These are phyloP conservation scores for Dendryphion nanum DNA, from an alignment of 2,329 filamentous ascomycete species.

Conservation along the genomic window DNA sequence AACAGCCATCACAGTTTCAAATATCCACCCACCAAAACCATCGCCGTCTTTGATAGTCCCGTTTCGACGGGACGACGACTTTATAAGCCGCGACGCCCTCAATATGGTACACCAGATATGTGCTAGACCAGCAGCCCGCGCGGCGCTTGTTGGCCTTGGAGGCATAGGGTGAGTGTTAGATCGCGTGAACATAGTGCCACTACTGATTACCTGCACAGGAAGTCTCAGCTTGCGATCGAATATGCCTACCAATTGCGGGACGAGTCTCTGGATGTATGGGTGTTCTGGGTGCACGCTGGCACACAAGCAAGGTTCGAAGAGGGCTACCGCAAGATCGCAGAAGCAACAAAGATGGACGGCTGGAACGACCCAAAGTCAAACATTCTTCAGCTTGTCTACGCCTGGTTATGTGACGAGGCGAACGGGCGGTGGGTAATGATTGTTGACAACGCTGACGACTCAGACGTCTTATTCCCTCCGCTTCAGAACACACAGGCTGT, in stretches of 20 bases:
- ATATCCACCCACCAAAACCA: background rate
- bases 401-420: constrained; percentile 11
- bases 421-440: constrained; percentile 14
- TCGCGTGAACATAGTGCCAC: background rate
- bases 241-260: constrained; percentile 5
- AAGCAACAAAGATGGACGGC: constrained; percentile 6
- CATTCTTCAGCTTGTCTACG: constrained; percentile 6
- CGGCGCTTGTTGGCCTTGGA: constrained; percentile 23
- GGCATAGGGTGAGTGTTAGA: constrained; percentile 21
- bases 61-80: constrained; percentile 21
- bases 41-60: constrained; percentile 12
- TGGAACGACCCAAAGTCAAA: constrained; percentile 4
- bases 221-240: constrained; percentile 12
- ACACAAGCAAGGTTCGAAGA: constrained; percentile 12
- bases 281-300: constrained; percentile 15
- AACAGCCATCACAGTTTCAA: constrained; percentile 2
- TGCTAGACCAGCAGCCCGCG: constrained; percentile 8
- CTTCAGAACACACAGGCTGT: background rate
- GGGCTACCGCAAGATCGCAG: constrained; percentile 10
- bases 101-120: constrained; percentile 9
- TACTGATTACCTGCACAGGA: no score
- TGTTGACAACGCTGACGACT: constrained; percentile 13
- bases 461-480: background rate
- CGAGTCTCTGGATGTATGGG: constrained; percentile 4
- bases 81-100: constrained; percentile 16